phyloP scores from a whole-genome alignment of 331 rosid species.

The Stylosanthes scabra region DNA sequence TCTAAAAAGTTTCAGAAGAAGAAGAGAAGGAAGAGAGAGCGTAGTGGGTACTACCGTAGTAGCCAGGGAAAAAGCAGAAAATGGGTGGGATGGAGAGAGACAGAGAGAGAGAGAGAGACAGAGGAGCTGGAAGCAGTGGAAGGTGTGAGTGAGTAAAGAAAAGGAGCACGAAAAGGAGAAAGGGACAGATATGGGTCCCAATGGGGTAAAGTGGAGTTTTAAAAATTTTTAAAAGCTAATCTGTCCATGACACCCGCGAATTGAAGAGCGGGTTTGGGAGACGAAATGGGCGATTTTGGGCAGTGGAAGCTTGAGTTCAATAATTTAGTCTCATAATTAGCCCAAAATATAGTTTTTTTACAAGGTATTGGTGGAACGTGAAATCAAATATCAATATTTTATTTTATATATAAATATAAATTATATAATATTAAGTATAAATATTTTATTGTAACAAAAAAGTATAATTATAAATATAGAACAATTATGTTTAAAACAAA shows the following conservation, averaged over 20 bases:
- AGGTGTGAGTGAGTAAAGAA: slow-evolving; percentile 32
- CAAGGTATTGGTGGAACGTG: too few relatives aligned
- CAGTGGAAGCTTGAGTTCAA: neutral
- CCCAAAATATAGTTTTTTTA: neutral
- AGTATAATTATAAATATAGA: too few relatives aligned
- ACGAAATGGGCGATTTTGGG: neutral
- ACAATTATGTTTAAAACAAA: too few relatives aligned
- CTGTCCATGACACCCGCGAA: slow-evolving; percentile 22
- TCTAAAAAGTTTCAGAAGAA: slow-evolving; percentile 33
- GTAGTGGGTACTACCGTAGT: slow-evolving; percentile 38
- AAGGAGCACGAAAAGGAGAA: slow-evolving; percentile 23
- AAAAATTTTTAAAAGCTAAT: slow-evolving; percentile 10
- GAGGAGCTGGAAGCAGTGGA: slow-evolving; percentile 43
- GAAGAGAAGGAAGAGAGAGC: slow-evolving; percentile 39
- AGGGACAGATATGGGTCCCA: slow-evolving; percentile 26
- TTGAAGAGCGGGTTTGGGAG: slow-evolving; percentile 1
- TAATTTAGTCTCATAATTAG: slow-evolving; percentile 11
- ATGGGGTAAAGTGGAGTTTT: neutral
- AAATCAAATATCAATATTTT: too few relatives aligned
- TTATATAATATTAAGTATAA: too few relatives aligned
- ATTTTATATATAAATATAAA: too few relatives aligned
- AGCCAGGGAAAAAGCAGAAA: slow-evolving; percentile 42
- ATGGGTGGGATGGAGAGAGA: too few relatives aligned
- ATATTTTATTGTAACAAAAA: too few relatives aligned
- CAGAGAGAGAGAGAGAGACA: slow-evolving; percentile 30